phyloP scores from a whole-genome alignment of 2,329 filamentous ascomycete genomes.

The Shiraia sp. region DNA sequence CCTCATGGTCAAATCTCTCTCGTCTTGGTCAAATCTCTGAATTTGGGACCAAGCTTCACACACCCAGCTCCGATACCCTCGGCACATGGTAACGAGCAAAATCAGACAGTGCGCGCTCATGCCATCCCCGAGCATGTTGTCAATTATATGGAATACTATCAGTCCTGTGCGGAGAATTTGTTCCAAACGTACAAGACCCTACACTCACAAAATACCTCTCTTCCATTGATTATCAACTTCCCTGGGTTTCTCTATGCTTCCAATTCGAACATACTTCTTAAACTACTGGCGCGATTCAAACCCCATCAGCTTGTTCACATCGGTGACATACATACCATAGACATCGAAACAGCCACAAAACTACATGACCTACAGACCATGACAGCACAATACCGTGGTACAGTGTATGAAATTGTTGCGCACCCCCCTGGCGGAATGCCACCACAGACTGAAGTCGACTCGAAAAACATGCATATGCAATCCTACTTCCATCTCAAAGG shows the following conservation, averaged over 20 bases:
- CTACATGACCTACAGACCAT: slow-evolving; percentile 56
- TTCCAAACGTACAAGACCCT: slow-evolving; percentile 60
- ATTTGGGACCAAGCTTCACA: slow-evolving; percentile 69
- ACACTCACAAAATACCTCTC: slow-evolving; percentile 46
- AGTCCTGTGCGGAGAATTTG: slow-evolving; percentile 67
- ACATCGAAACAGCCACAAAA: slow-evolving; percentile 62
- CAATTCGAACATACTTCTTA: slow-evolving; percentile 66
- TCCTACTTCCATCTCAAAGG: slow-evolving; percentile 69
- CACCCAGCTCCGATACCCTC: slow-evolving; percentile 50
- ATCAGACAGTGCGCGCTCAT: slow-evolving; percentile 63
- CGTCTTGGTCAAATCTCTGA: slow-evolving; percentile 61
- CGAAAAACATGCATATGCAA: slow-evolving; percentile 76
- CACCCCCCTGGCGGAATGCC: slow-evolving; percentile 43
- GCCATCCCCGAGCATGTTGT: slow-evolving; percentile 67
- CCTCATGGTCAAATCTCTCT: slow-evolving; percentile 72
- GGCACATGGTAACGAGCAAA: slow-evolving; percentile 29
- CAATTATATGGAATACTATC: slow-evolving; percentile 68
- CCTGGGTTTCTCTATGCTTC: slow-evolving; percentile 75
- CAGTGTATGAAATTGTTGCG: slow-evolving; percentile 61
- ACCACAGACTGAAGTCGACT: slow-evolving; percentile 65
- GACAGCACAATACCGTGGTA: slow-evolving; percentile 38
- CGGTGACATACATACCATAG: slow-evolving; percentile 44
- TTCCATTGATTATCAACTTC: slow-evolving; percentile 71
- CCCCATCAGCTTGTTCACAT: slow-evolving; percentile 70
- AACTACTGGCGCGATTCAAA: slow-evolving; percentile 58